These are phyloP conservation scores for Remersonia thermophila DNA, from an alignment of 2,329 filamentous ascomycete species.

Conservation along the genomic window DNA sequence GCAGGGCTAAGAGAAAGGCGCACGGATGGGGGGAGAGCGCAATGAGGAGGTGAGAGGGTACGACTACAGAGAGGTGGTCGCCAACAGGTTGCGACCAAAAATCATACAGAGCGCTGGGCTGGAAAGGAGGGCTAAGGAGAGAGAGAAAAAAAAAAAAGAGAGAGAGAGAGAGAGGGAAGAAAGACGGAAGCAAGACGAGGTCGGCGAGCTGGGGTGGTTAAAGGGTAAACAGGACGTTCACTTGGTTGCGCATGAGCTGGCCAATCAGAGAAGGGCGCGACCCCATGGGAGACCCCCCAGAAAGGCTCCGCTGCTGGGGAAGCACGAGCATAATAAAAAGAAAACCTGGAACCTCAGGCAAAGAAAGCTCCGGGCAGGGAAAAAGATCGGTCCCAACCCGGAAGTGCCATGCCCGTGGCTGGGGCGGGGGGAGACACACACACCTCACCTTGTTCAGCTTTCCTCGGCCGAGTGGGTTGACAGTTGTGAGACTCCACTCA, in stretches of 20 bases:
- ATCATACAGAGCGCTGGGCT: background rate
- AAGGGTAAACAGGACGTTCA: constrained; percentile 17
- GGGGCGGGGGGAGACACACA: too few species aligned
- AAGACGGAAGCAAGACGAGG: constrained; percentile 9
- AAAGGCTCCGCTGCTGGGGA: too few species aligned
- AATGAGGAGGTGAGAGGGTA: constrained; percentile 1
- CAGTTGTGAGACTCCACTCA: too few species aligned
- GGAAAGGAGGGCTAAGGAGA: constrained; percentile 5
- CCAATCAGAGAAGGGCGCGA: constrained; percentile 19
- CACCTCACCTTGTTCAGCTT: too few species aligned
- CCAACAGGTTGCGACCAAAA: constrained; percentile 4
- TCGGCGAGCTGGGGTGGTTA: constrained; percentile 9
- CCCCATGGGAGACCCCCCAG: constrained; percentile 14
- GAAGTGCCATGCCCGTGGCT: too few species aligned
- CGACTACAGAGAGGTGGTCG: constrained; percentile 2
- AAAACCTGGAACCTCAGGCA: too few species aligned
- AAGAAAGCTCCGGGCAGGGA: too few species aligned
- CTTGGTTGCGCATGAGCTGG: constrained; percentile 18
- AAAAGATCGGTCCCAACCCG: too few species aligned
- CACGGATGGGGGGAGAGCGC: constrained; percentile 2
- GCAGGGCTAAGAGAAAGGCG: too few species aligned
- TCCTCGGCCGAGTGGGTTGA: too few species aligned
- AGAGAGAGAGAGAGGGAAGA: constrained; percentile 3
- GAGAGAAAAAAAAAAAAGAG: background rate
- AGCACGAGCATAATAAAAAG: too few species aligned